Evolutionary conservation across 345 rosid species (phyloP).

Genomic region (Linum tenue): DNA sequence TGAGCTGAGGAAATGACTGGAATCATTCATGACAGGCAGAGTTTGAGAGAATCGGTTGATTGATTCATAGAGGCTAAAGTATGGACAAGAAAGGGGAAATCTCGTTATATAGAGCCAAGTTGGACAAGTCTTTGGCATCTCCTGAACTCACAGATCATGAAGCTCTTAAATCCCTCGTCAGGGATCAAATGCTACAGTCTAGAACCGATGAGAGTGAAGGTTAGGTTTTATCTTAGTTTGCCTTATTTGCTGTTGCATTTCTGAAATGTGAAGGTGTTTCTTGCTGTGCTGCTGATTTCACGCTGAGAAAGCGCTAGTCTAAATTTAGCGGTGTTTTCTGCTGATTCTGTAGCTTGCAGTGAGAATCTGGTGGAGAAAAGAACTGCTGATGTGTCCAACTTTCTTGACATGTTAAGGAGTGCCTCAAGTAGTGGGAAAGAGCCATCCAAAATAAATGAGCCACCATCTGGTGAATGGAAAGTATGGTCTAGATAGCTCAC

Average conservation of each 20-base stretch:
- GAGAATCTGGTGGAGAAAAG: constrained; percentile 46
- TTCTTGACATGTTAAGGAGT: constrained; percentile 86
- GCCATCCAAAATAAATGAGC: constrained; percentile 27
- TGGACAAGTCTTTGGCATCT: constrained; percentile 64
- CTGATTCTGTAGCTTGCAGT: constrained; percentile 35
- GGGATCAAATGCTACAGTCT: constrained; percentile 42
- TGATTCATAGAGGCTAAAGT: constrained; percentile 22
- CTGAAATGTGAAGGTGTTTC: not conserved
- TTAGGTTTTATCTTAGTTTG: constrained; percentile 13
- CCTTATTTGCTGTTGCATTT: not conserved
- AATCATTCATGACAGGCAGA: not conserved
- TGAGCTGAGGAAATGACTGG: constrained; percentile 4
- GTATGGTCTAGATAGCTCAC: constrained; percentile 30
- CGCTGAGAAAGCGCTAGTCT: not conserved
- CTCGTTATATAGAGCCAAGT: constrained; percentile 57
- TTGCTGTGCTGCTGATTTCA: not conserved
- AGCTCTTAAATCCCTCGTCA: constrained; percentile 44
- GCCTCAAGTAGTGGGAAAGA: constrained; percentile 40
- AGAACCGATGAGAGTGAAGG: constrained; percentile 40
- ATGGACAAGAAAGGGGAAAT: constrained; percentile 48
- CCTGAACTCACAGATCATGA: constrained; percentile 49
- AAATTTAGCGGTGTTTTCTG: constrained; percentile 8
- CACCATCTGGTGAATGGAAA: constrained; percentile 66
- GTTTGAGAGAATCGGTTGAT: not conserved
- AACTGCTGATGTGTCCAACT: constrained; percentile 45